phyloP scores from a whole-genome alignment of 768 basidiomycete genomes.

The Macrolepiota albuminosa region DNA sequence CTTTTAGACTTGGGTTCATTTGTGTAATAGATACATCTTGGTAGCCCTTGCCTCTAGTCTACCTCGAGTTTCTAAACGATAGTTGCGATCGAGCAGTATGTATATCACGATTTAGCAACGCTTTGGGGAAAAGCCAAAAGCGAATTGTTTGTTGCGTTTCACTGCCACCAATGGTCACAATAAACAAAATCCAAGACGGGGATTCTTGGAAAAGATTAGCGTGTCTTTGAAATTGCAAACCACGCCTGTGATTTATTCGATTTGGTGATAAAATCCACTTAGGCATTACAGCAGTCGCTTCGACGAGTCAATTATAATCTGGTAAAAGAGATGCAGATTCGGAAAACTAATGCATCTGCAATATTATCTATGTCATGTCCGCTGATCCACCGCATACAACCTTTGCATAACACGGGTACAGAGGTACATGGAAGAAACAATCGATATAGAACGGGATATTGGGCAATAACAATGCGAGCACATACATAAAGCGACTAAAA shows the following conservation, averaged over 20 bases:
- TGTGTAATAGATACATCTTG: conserved; percentile 25
- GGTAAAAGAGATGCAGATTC: not conserved
- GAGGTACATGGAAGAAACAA: not conserved
- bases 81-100: not conserved
- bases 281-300: not conserved
- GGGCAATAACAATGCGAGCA: not conserved
- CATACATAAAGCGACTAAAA: not conserved
- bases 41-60: conserved; percentile 14
- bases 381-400: not conserved
- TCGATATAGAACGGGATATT: not conserved
- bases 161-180: too few species aligned
- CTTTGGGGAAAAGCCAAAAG: not conserved
- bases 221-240: too few species aligned
- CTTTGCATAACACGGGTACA: not conserved
- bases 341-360: not conserved
- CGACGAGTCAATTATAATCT: not conserved
- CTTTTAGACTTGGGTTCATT: not conserved
- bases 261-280: not conserved
- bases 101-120: not conserved
- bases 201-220: not conserved
- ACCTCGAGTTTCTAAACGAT: not conserved
- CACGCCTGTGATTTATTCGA: not conserved
- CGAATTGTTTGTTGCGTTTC: not conserved
- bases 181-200: not conserved
- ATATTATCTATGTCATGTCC: not conserved